A percentile compares a stretch with the other conserved stretches of the same genome.
Evolutionary conservation across 2,329 filamentous ascomycete species (phyloP).

Genomic region (Blumeriella jaapii): DNA sequence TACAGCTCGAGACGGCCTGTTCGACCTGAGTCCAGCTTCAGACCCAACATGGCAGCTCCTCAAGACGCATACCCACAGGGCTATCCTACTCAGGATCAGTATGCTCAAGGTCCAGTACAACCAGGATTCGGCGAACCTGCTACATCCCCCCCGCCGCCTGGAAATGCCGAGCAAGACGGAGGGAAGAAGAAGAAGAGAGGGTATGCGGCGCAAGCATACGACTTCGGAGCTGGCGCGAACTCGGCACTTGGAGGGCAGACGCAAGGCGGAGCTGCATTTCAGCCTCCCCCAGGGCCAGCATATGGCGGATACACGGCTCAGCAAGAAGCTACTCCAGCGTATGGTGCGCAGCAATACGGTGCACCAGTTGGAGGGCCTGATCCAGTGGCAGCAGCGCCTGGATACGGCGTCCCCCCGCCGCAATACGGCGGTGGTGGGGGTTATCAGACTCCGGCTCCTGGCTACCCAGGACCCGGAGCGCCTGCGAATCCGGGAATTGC

Average conservation of each 20-base stretch:
- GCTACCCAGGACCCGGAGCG: constrained; percentile 46
- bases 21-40: neutral
- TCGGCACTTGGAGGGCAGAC: constrained; percentile 55
- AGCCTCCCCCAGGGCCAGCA: constrained; percentile 27
- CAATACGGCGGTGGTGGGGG: constrained; percentile 36
- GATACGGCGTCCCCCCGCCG: constrained; percentile 24
- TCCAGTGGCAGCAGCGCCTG: constrained; percentile 26
- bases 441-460: constrained; percentile 57
- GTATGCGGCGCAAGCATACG: constrained; percentile 90
- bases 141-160: constrained; percentile 21
- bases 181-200: constrained; percentile 81
- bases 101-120: constrained; percentile 32
- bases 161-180: constrained; percentile 32
- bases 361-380: constrained; percentile 29
- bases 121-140: constrained; percentile 18
- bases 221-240: constrained; percentile 83
- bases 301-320: constrained; percentile 27
- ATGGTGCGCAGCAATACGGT: constrained; percentile 24
- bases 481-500: constrained; percentile 36
- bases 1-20: neutral
- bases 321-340: constrained; percentile 21
- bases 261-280: constrained; percentile 38
- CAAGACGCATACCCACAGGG: constrained; percentile 38
- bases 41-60: constrained; percentile 35
- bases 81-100: constrained; percentile 34